Evolutionary conservation across 257 asterid species (phyloP), one percentile per base, ranked within the genome.

Genomic region (Nicotiana benthamiana): DNA sequence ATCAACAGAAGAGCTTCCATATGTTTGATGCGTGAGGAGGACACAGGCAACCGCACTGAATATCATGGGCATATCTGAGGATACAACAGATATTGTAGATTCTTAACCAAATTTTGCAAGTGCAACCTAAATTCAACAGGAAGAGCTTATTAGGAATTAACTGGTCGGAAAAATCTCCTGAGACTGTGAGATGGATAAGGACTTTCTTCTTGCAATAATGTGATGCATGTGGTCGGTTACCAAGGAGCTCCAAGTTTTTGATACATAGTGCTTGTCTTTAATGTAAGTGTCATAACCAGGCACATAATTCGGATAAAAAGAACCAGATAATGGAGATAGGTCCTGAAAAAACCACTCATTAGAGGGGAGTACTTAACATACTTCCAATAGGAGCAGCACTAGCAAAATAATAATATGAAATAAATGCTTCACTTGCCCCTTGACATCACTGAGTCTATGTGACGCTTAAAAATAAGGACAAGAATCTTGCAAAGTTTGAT

Each of bases 31-130:
- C 97, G 90, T 82, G 66, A 96, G 85, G 80, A 89, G 83, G 88
- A 92, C 91, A 81, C 97, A 72, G 54, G 94, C 89, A 75, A 92
- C 83, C 36, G 98, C 87, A 89, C 95, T 87, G 75, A 96, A 89
- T 83, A 91, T 66, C 84, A 82, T 79, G 75, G 97, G 92, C 86
- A 91, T 86, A 76, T 96, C 99, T 93, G 90, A 74, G 78, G 13
- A 48, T 26, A 48, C 24, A 74, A 46, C 40, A 26, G 61, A 74
- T 48, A 48, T 74, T 74, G n/a, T 46, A 74, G 43, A 46, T 46
- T 53, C 26, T 48, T 13, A 74, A 22, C 36, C 13, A 77, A 68
- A 63, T 67, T 13, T 16, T 63, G 30, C 40, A 77, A 40, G 32
- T 53, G 8, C 27, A 54, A 83, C 52, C 78, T 72, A 59, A 72